phyloP scores from a whole-genome alignment of 2,329 filamentous ascomycete genomes.

The Penicillium sp. region DNA sequence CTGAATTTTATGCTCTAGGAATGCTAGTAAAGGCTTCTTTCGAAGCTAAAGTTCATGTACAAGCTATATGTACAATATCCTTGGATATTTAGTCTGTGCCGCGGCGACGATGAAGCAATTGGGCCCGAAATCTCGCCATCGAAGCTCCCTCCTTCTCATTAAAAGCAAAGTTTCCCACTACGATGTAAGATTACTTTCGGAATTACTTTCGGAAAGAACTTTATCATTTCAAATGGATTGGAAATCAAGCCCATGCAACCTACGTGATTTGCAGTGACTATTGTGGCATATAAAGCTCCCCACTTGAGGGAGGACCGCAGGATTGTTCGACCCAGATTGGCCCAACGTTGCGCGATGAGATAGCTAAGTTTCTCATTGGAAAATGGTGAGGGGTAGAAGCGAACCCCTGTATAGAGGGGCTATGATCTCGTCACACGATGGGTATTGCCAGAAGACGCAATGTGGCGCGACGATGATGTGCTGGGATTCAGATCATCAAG shows the following conservation, averaged over 20 bases:
- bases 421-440: background rate
- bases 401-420: background rate
- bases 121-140: slow-evolving; percentile 13
- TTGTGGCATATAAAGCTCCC: slow-evolving; percentile 21
- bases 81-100: background rate
- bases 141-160: background rate
- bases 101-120: slow-evolving; percentile 3
- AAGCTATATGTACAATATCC: background rate
- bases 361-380: background rate
- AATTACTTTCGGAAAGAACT: slow-evolving; percentile 3
- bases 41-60: background rate
- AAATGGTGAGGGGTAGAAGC: slow-evolving; percentile 9
- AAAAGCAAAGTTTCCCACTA: slow-evolving; percentile 1
- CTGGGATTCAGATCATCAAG: slow-evolving; percentile 15
- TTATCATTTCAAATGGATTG: slow-evolving; percentile 6
- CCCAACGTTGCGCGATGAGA: background rate
- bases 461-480: slow-evolving; percentile 32
- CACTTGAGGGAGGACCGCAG: background rate
- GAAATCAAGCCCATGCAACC: slow-evolving; percentile 3
- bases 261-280: slow-evolving; percentile 23
- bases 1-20: background rate
- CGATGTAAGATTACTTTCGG: too few species aligned
- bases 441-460: slow-evolving; percentile 25
- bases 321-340: background rate
- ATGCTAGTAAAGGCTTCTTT: background rate